These are phyloP conservation scores for Symbiodinium natans DNA, from an alignment of 73 alveolate species.

Conservation along the genomic window DNA sequence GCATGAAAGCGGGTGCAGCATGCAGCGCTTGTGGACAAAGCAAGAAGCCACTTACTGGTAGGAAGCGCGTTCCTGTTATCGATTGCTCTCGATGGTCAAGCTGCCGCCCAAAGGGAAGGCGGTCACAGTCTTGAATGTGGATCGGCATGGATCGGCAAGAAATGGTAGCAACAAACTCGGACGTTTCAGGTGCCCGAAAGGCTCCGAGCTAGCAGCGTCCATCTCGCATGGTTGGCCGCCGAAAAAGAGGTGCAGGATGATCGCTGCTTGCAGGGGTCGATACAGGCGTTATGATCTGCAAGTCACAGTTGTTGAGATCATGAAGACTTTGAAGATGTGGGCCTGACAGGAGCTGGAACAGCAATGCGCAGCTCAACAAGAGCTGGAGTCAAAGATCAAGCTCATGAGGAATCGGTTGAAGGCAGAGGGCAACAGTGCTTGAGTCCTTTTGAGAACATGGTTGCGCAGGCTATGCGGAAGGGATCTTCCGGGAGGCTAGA, in stretches of 20 bases:
- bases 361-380: not conserved
- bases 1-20: no score
- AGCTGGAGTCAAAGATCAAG: not conserved
- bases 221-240: constrained; percentile 9
- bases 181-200: not conserved
- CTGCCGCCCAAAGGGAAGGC: constrained; percentile 20
- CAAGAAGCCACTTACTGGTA: no score
- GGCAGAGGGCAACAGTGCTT: not conserved
- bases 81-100: constrained; percentile 8
- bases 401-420: not conserved
- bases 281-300: no score
- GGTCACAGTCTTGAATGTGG: no score
- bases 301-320: no score
- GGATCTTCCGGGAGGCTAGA: not conserved
- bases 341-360: not conserved
- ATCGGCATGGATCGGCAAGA: no score
- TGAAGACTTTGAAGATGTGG: not conserved
- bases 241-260: not conserved
- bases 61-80: no score
- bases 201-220: not conserved
- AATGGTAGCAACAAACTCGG: no score
- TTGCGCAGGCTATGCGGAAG: not conserved
- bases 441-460: not conserved
- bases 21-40: no score
- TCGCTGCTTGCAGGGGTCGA: not conserved